These are phyloP conservation scores for Protomyces lactucae-debilis DNA, from an alignment of 1,139 yeast genomes.

Conservation along the genomic window DNA sequence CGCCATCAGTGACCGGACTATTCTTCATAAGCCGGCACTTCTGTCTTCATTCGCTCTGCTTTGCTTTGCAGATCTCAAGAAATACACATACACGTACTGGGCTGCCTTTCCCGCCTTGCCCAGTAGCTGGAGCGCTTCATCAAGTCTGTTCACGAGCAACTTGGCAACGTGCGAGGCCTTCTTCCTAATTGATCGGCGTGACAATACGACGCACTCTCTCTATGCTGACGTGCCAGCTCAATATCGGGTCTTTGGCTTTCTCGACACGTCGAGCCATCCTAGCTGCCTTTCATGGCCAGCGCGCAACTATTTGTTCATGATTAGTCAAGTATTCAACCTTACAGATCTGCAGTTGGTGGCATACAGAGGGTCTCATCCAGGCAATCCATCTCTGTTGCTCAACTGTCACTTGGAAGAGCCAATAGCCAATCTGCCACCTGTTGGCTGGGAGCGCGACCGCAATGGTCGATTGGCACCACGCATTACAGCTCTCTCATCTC, in stretches of 20 bases:
- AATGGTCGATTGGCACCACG: slow-evolving; percentile 67
- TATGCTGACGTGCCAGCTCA: not conserved
- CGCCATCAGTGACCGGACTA: slow-evolving; percentile 39
- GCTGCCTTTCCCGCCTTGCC: slow-evolving; percentile 67
- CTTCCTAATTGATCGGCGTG: slow-evolving; percentile 1
- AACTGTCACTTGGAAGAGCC: not conserved
- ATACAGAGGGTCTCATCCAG: slow-evolving; percentile 34
- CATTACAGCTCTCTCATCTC: slow-evolving; percentile 69
- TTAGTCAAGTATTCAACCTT: slow-evolving; percentile 44
- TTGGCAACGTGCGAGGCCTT: slow-evolving; percentile 9
- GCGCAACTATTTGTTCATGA: slow-evolving; percentile 59
- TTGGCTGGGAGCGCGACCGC: slow-evolving; percentile 87
- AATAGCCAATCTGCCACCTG: slow-evolving; percentile 36
- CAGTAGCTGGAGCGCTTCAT: slow-evolving; percentile 2
- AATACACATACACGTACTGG: slow-evolving; percentile 86
- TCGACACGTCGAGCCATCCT: slow-evolving; percentile 53
- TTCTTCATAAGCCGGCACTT: slow-evolving; percentile 42
- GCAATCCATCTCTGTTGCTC: slow-evolving; percentile 1
- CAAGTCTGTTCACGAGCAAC: not conserved
- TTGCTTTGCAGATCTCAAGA: slow-evolving; percentile 81
- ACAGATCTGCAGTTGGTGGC: slow-evolving; percentile 43
- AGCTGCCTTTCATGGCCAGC: slow-evolving; percentile 54
- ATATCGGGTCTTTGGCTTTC: slow-evolving; percentile 46
- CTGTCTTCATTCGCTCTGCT: slow-evolving; percentile 54
- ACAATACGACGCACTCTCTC: not conserved